Base-by-base conservation (phyloP, 495 filamentous ascomycete genomes). In the Xylaria scruposa region DNA sequence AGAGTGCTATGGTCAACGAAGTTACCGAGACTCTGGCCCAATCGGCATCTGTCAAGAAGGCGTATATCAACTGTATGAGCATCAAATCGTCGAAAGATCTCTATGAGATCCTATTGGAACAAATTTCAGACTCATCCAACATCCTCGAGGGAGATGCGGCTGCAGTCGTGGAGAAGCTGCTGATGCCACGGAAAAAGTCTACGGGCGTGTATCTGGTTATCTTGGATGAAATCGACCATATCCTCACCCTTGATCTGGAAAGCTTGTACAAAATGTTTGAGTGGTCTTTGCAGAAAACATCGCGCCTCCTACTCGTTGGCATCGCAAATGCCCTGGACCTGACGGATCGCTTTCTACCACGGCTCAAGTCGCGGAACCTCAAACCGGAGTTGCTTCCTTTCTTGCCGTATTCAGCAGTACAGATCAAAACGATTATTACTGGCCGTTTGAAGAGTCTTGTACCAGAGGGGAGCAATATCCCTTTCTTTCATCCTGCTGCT, bases 311-410 rank as follows among this genome's bases (percentile, higher is more conserved):
- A 29, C 82, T 98, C 31, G 87, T 99, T 49, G 96, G 96, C 49
- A 98, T 99, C 76, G 97, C 96, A 62, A 99, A 99, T 76, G 97
- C 96, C 2, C 86, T 99, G 67, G 96, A 99, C 77, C 83, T 99
- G 51, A 98, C 97, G 0, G 95, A 98, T 77, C 93, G 97, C 24
- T 97, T 97, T 72, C 89, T 99, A 21, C 96, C 97, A 44, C 92
- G 96, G 13, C 86, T 99, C 29, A 98, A 98, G 82, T 91, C 94
- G 2, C 92, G 94, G 62, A 95, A 95, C 72, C 83, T 98, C 66
- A 96, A 94, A 81, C 96, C 96, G 17, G 90, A 91, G 53, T 86
- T 98, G 1, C 89, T 99, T 19, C 94, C 96, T 4, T 97, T 99
- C 79, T 83, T 97, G 51, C 97, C 96, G 5, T 99, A 98, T 81